Base-by-base conservation (phyloP, 768 basidiomycete genomes). In the Naganishia onofrii region DNA sequence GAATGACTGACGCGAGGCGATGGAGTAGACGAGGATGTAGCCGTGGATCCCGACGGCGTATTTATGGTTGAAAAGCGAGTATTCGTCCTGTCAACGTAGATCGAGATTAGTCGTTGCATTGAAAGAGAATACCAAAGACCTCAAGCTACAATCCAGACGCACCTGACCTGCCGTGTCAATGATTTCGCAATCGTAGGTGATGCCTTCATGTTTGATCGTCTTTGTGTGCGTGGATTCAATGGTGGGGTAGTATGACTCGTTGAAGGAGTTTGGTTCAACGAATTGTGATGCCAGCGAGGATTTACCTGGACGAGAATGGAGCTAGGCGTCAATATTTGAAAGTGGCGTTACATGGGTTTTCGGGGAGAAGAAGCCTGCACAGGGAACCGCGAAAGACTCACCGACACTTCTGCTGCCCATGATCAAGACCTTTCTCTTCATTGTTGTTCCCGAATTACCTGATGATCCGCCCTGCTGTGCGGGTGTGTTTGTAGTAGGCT, bases 161-260 rank as follows among this genome's bases (percentile, higher is more conserved):
- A 92, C 93, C 87, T 97, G 95, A 32, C 95, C 95, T 63, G 95
- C 95, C 73, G 93, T 95, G 81, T 98, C 95, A 76, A 97, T 92
- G 83, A 98, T 94, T 82, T 95, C 93, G 82, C 93, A 94, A 71
- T 93, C 89, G 77, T 93, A 98, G 77, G 94, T 92, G 36, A 89
- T 85, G 60, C 93, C 94, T 68, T 91, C 91, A 84, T 90, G 89
- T 69, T 85, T 86, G 77, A 98, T 88, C 70, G 85, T 88, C 85
- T 95, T 96, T 64, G 88, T 85, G 80, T 89, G 90, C 15, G 90
- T 92, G 74, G 85, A 87, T 82, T 97, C 94, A 78, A 95, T 95
- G 63, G 93, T 97, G 46, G 95, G 95, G 83, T 92, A 93, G 84
- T 97, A 97, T 9, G 89, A 85, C 71, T 95, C 93, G 80, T 89